phyloP scores from a whole-genome alignment of 306 rosid genomes.

The Rosa rugosa region DNA sequence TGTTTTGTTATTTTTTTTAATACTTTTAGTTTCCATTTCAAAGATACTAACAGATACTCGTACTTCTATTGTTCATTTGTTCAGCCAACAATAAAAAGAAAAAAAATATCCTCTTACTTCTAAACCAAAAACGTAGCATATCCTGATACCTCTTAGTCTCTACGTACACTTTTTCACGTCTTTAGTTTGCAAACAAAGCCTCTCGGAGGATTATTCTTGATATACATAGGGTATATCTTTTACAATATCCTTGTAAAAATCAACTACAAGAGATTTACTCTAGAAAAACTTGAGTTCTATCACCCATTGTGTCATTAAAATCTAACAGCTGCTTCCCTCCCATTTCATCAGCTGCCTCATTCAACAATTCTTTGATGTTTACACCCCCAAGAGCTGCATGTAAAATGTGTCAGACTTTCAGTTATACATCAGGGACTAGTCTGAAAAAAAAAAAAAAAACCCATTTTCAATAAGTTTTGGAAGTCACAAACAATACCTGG shows the following conservation, averaged over 20 bases:
- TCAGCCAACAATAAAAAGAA: too few relatives aligned
- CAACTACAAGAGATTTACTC: conserved; percentile 40
- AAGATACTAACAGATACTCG: too few relatives aligned
- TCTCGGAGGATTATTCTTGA: neutral
- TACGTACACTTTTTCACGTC: neutral
- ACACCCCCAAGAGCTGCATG: conserved; percentile 79
- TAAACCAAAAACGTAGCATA: too few relatives aligned
- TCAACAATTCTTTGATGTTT: conserved; percentile 76
- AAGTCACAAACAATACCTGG: conserved; percentile 60
- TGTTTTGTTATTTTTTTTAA: too few relatives aligned
- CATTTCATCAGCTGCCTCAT: conserved; percentile 68
- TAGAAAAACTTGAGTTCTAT: conserved; percentile 83
- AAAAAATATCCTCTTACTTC: too few relatives aligned
- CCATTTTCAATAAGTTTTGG: conserved; percentile 14
- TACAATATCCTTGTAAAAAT: neutral
- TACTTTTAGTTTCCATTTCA: too few relatives aligned
- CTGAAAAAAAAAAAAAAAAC: neutral
- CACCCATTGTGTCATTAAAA: conserved; percentile 77
- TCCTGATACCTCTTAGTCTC: too few relatives aligned
- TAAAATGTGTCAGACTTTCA: conserved; percentile 15
- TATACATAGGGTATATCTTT: neutral
- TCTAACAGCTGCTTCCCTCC: conserved; percentile 83
- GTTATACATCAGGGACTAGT: conserved; percentile 14
- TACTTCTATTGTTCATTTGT: too few relatives aligned
- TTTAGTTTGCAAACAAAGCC: neutral